Base-by-base conservation (phyloP, 2,329 filamentous ascomycete species). In the Cladosporium halotolerans region DNA sequence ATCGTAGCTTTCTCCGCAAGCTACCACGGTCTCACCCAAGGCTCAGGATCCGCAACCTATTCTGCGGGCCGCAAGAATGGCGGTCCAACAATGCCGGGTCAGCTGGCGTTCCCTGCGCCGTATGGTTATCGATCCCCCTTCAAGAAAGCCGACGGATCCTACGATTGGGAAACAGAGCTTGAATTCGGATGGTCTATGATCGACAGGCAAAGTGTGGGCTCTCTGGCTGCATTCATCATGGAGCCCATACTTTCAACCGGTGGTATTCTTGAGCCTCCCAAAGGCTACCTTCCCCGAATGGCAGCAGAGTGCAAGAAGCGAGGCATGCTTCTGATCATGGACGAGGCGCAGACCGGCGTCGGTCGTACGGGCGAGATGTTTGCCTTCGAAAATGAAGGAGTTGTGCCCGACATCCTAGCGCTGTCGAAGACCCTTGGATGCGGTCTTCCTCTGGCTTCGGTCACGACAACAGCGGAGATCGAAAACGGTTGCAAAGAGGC, bases 131-230 rank as follows among this genome's bases (percentile, higher is more conserved):
- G 82, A 3, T 84, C 82, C 0, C 72, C 77, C 0, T 86, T 86
- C 65, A 75, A 79, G 9, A 75, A 77, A 31, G 33, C 76, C 0
- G 81, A 85, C 57, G 81, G 81, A 1, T 75, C 74, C 0, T 81
- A 86, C 57, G 82, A 86, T 62, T 86, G 83, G 83, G 72, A 82
- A 58, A 77, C 79, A 0, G 83, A 86, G 63, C 68, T 86, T 11
- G 75, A 82, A 9, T 85, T 79, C 59, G 81, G 80, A 4, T 86
- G 80, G 74, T 70, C 71, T 14, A 70, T 85, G 67, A 72, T 86
- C 16, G 82, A 86, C 56, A 71, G 75, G 42, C 76, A 80, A 52
- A 81, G 76, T 1, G 78, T 75, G 53, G 83, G 82, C 0, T 84
- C 81, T 0, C 72, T 86, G 0, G 82, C 83, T 0, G 83, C 83